Conservation (phyloP, 108 stramenopile species). For the Skeletonema menzelii region DNA sequence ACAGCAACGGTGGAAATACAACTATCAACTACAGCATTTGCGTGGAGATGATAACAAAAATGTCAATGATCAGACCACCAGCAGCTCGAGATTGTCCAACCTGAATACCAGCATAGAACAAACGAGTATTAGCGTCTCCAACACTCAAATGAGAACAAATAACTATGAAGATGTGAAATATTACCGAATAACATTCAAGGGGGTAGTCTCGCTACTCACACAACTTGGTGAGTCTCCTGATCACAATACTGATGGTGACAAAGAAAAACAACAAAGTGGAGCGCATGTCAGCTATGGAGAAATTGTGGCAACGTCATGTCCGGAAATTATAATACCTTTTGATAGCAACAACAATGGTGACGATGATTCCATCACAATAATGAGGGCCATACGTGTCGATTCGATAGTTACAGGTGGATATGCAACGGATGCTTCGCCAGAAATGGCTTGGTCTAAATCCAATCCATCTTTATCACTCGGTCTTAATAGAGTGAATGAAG, state of each 20-base stretch:
- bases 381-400: slow-evolving; percentile 66
- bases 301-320: slow-evolving; percentile 48
- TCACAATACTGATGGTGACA: not conserved
- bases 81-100: not conserved
- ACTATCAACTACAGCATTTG: not conserved
- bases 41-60: not conserved
- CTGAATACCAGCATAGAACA: not conserved
- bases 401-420: slow-evolving; percentile 82
- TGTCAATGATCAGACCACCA: not conserved
- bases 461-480: not conserved
- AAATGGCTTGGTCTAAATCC: slow-evolving; percentile 1
- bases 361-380: not conserved
- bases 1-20: not conserved
- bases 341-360: not conserved
- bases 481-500: not conserved
- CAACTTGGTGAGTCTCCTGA: slow-evolving; percentile 4
- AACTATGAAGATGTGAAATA: slow-evolving; percentile 33
- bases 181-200: slow-evolving; percentile 67
- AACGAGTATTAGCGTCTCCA: not conserved
- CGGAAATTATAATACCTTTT: slow-evolving; percentile 27
- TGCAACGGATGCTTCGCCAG: slow-evolving; percentile 48
- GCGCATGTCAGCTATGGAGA: slow-evolving; percentile 77
- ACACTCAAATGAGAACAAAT: not conserved
- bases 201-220: slow-evolving; percentile 66
- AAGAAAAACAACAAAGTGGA: slow-evolving; percentile 30